Evolutionary conservation across 495 filamentous ascomycete species (phyloP).

Genomic region (Tetracladium setigerum): DNA sequence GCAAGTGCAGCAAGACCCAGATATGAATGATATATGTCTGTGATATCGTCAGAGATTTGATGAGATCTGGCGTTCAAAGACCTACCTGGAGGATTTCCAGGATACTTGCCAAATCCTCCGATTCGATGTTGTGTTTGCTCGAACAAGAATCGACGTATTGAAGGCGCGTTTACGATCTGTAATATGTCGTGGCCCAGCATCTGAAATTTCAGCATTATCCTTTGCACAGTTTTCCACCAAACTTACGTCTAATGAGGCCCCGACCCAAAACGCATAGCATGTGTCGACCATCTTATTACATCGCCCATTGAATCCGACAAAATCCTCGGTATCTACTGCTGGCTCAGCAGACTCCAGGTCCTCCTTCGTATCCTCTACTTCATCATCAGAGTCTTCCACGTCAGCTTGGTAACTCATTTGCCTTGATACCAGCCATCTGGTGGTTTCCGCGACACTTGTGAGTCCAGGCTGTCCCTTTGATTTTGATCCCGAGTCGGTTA

Average conservation of each 20-base stretch:
- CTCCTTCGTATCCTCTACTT: constrained; percentile 41
- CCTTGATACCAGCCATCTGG: constrained; percentile 62
- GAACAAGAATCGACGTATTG: constrained; percentile 69
- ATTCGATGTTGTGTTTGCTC: constrained; percentile 85
- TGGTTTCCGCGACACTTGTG: constrained; percentile 25
- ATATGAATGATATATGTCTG: constrained; percentile 82
- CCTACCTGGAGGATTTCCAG: constrained; percentile 61
- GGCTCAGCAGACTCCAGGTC: constrained; percentile 26
- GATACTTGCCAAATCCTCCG: constrained; percentile 82
- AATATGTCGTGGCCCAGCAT: constrained; percentile 50
- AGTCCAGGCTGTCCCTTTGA: constrained; percentile 28
- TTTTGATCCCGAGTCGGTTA: constrained; percentile 24
- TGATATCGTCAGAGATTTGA: constrained; percentile 5
- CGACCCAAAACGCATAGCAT: constrained; percentile 91
- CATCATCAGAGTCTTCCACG: constrained; percentile 36
- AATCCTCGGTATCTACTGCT: constrained; percentile 18
- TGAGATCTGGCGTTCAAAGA: constrained; percentile 3
- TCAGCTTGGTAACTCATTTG: constrained; percentile 38
- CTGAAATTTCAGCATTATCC: constrained; percentile 24
- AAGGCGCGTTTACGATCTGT: constrained; percentile 48
- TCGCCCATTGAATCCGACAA: constrained; percentile 76
- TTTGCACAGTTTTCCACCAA: constrained; percentile 9
- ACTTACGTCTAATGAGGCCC: constrained; percentile 56
- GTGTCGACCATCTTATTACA: constrained; percentile 86
- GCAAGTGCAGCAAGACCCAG: constrained; percentile 76